Percentiles rank a stretch among this genome's conserved stretches.
Conservation (phyloP, 768 basidiomycete species). For the Cystofilobasidium bisporidii region DNA sequence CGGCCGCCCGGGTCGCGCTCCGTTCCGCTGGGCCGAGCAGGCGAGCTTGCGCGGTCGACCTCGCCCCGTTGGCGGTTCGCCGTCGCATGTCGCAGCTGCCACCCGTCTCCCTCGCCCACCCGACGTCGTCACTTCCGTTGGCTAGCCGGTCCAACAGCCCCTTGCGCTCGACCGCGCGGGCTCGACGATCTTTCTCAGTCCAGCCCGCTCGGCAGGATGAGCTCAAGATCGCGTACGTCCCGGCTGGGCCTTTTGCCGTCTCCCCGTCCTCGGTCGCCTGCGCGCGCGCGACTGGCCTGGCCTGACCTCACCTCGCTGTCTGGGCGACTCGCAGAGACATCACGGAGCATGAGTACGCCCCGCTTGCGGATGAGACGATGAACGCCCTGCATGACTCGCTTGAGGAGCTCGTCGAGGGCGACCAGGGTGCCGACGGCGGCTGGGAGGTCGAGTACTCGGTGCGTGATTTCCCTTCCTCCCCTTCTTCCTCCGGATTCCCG, state of each 20-base stretch:
- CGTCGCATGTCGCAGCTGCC: too few relatives aligned
- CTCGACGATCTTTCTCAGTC: too few relatives aligned
- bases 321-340: slow-evolving; percentile 45
- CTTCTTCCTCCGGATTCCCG: too few relatives aligned
- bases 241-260: background rate
- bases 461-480: slow-evolving; percentile 14
- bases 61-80: too few relatives aligned
- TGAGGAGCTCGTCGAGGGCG: slow-evolving; percentile 55
- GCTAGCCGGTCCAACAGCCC: too few relatives aligned
- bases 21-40: too few relatives aligned
- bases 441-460: slow-evolving; percentile 87
- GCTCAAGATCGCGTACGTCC: background rate
- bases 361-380: slow-evolving; percentile 67
- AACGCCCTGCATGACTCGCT: slow-evolving; percentile 60
- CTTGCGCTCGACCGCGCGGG: too few relatives aligned
- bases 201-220: too few relatives aligned
- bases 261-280: background rate
- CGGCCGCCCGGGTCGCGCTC: too few relatives aligned
- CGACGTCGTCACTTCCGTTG: too few relatives aligned
- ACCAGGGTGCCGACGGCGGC: slow-evolving; percentile 47
- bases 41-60: too few relatives aligned
- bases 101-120: too few relatives aligned
- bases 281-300: background rate
- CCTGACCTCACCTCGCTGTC: background rate
- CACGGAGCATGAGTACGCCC: slow-evolving; percentile 59